Conservation (phyloP, 179 eudicot species). For the Vitellaria paradoxa region DNA sequence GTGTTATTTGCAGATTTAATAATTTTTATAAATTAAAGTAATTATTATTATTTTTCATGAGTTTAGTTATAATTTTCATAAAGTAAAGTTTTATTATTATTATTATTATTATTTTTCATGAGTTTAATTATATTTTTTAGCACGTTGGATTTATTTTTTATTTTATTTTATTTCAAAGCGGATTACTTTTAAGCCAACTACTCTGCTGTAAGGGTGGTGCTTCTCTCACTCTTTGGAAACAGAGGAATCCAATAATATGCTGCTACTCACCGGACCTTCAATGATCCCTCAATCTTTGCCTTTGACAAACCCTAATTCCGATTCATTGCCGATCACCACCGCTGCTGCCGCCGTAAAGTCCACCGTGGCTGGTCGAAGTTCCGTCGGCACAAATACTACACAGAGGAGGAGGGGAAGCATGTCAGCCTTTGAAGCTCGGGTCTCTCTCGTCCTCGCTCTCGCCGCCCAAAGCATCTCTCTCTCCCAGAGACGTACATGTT, state of each 20-base stretch:
- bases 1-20: no score
- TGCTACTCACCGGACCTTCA: constrained; percentile 17
- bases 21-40: no score
- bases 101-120: no score
- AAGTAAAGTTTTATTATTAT: no score
- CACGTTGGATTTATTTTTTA: no score
- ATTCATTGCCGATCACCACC: neutral
- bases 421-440: constrained; percentile 67
- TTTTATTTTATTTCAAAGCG: no score
- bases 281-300: constrained; percentile 1
- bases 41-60: no score
- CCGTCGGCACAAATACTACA: constrained; percentile 3
- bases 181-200: no score
- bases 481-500: constrained; percentile 60
- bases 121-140: no score
- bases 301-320: neutral
- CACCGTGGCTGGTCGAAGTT: constrained; percentile 28
- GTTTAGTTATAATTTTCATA: no score
- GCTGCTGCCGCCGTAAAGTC: constrained; percentile 13
- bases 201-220: no score
- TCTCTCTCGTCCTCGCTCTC: constrained; percentile 82
- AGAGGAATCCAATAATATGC: constrained; percentile 12
- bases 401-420: constrained; percentile 18
- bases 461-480: constrained; percentile 73
- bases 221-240: neutral